These are phyloP conservation scores for Lasiosphaeris hirsuta DNA, from an alignment of 495 filamentous ascomycete genomes.

Conservation along the genomic window DNA sequence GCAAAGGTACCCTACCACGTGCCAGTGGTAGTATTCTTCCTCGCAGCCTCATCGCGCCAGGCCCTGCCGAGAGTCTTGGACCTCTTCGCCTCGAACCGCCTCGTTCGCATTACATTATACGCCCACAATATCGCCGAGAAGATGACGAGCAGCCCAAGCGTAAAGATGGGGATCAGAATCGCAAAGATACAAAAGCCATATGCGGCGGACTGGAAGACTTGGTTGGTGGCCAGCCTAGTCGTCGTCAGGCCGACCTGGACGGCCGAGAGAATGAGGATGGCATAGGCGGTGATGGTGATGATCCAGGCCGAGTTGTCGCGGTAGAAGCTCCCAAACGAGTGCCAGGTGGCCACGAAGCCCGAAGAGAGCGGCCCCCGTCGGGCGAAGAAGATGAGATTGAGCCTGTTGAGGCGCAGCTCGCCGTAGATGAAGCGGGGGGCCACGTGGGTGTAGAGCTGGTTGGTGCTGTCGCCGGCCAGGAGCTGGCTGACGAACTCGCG, in stretches of 20 bases:
- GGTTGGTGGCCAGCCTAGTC: slow-evolving; percentile 28
- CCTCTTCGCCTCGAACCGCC: too few relatives aligned
- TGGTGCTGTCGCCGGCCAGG: slow-evolving; percentile 16
- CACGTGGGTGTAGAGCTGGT: slow-evolving; percentile 18
- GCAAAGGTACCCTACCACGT: too few relatives aligned
- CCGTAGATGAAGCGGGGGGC: slow-evolving; percentile 44
- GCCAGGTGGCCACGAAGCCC: slow-evolving; percentile 28
- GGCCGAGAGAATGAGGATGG: slow-evolving; percentile 53
- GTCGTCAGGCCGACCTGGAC: slow-evolving; percentile 59
- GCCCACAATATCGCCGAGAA: too few relatives aligned
- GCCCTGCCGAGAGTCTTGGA: too few relatives aligned
- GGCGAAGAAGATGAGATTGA: slow-evolving; percentile 35
- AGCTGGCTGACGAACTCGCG: slow-evolving; percentile 8
- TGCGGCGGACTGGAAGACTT: slow-evolving; percentile 43
- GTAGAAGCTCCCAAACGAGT: slow-evolving; percentile 36
- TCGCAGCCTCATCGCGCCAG: too few relatives aligned
- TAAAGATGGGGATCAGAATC: slow-evolving; percentile 30
- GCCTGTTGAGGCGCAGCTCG: slow-evolving; percentile 42
- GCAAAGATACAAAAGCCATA: slow-evolving; percentile 56
- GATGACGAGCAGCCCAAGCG: too few relatives aligned
- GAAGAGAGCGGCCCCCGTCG: slow-evolving; percentile 2
- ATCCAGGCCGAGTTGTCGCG: slow-evolving; percentile 47
- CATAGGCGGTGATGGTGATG: slow-evolving; percentile 43
- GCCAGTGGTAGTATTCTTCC: too few relatives aligned
- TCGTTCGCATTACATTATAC: too few relatives aligned